These are phyloP conservation scores for Ophiostoma novo-ulmi DNA, from an alignment of 2,329 filamentous ascomycete species.

Conservation along the genomic window DNA sequence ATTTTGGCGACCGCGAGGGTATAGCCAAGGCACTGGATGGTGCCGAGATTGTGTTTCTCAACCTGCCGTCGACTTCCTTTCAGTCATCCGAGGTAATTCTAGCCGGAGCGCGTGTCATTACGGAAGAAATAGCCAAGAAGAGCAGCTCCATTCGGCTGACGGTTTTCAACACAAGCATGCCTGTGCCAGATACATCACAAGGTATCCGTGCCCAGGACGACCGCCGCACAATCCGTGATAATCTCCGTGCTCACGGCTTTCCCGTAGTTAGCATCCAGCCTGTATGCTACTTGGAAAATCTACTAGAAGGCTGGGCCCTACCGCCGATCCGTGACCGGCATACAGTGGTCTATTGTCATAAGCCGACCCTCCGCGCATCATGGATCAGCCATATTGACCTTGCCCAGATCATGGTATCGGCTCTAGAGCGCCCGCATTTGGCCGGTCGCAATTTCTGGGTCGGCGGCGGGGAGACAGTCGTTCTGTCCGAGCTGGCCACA, in stretches of 20 bases:
- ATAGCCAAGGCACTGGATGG: not conserved
- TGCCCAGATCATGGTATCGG: not conserved
- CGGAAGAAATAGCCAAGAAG: not conserved
- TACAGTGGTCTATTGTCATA: not conserved
- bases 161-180: constrained; percentile 32
- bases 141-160: constrained; percentile 17
- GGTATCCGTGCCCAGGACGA: constrained; percentile 33
- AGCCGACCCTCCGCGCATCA: not conserved
- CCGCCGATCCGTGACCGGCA: constrained; percentile 3
- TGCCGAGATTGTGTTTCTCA: constrained; percentile 1
- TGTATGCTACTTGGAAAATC: not conserved
- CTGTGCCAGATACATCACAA: constrained; percentile 29
- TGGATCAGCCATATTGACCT: not conserved
- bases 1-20: not conserved
- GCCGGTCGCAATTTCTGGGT: not conserved
- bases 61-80: not conserved
- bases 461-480: not conserved
- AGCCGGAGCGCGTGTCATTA: not conserved
- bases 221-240: constrained; percentile 32
- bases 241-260: constrained; percentile 29
- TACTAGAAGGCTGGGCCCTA: not conserved
- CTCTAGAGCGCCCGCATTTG: not conserved
- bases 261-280: not conserved
- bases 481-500: constrained; percentile 29
- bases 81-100: not conserved